phyloP scores from a whole-genome alignment of 306 rosid genomes.

The Glycyrrhiza uralensis region DNA sequence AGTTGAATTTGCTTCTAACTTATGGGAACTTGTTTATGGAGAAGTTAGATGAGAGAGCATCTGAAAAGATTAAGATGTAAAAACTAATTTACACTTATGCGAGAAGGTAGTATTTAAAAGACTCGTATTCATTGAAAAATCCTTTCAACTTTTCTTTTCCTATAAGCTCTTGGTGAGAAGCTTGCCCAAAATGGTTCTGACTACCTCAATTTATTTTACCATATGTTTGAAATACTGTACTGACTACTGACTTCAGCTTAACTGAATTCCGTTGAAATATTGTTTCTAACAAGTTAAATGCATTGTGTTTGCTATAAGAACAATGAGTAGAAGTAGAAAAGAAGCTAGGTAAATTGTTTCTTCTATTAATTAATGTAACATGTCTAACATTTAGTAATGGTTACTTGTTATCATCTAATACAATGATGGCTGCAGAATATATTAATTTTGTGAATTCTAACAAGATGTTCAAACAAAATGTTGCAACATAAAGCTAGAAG shows the following conservation, averaged over 20 bases:
- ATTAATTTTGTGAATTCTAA: slow-evolving; percentile 5
- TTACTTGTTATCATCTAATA: not conserved
- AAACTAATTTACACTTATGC: not conserved
- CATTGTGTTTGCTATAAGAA: not conserved
- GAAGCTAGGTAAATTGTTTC: not conserved
- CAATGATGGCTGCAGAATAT: not conserved
- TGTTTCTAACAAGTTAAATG: not conserved
- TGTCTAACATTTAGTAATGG: not conserved
- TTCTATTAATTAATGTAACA: not conserved
- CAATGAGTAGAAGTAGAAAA: slow-evolving; percentile 6
- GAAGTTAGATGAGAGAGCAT: not conserved
- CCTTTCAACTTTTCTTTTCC: not conserved
- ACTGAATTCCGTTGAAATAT: not conserved
- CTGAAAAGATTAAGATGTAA: not conserved
- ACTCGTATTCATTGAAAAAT: not conserved
- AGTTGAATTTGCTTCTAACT: not conserved
- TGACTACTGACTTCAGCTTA: not conserved
- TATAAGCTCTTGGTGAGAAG: not conserved
- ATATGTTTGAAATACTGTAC: slow-evolving; percentile 6
- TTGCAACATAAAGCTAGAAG: not conserved
- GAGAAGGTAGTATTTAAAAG: not conserved
- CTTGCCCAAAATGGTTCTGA: not conserved
- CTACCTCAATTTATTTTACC: not conserved
- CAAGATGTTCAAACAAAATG: not conserved
- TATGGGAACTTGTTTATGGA: not conserved